Base-by-base conservation (phyloP, 2,329 filamentous ascomycete species). In the Passalora sequoiae region DNA sequence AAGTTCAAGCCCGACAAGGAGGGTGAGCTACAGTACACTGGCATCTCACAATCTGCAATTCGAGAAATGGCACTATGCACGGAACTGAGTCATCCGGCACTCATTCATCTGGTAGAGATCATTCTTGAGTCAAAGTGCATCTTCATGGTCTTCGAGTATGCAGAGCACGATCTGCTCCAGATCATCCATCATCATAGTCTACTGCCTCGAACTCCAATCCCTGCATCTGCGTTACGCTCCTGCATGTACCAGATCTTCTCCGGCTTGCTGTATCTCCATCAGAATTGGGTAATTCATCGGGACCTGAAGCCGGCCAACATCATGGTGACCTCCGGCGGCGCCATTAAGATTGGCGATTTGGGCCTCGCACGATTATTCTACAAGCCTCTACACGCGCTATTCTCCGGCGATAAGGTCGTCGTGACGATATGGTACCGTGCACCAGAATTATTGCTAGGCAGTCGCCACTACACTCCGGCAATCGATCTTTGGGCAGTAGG, bases 1-100 rank as follows among this genome's bases (percentile, higher is more conserved):
- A 98, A 98, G 78, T 84, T 96, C 78, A 96, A 96, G 72, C 89
- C 89, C 6, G 92, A 98, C 68, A 98, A 97, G 70, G 92, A 98
- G 69, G 92, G 92, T 44, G 92, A 98, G 66, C 80, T 96, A 35
- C 86, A 94, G 59, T 98, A 98, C 67, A 97, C 92, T 0, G 92
- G 92, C 49, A 94, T 98, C 53, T 97, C 92, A 0, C 92, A 98
- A 66, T 96, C 89, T 10, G 92, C 92, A 4, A 87, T 96, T 53
- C 86, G 92, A 40, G 92, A 98, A 67, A 98, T 98, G 89, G 88
- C 91, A 12, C 74, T 98, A 0, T 98, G 92, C 68, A 92, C 87
- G 27, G 92, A 98, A 63, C 76, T 98, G 19, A 81, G 78, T 46
- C 89, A 98, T 65, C 73, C 80, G 44, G 97, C 97, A 63, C 83